A percentile compares a stretch with the other conserved stretches of the same genome.
Conservation (phyloP, 331 rosid genomes). For the Rhamnella rubrinervis region DNA sequence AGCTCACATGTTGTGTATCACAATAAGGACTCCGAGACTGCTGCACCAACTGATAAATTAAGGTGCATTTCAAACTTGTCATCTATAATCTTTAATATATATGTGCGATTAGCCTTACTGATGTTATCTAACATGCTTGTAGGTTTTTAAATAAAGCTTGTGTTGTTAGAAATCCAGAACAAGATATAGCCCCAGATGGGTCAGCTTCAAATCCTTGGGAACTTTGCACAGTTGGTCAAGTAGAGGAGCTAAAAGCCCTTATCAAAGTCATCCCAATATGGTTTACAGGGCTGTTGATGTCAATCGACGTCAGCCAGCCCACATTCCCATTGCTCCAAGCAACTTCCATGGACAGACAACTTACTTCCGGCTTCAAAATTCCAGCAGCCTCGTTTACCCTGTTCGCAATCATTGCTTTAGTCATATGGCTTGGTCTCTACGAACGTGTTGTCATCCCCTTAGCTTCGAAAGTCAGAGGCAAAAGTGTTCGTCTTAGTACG, state of each 20-base stretch:
- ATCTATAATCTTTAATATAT: neutral
- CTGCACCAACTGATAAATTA: constrained; percentile 55
- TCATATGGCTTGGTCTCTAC: constrained; percentile 47
- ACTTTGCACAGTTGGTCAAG: constrained; percentile 72
- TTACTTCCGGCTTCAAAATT: constrained; percentile 45
- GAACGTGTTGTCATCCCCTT: constrained; percentile 55
- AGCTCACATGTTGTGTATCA: constrained; percentile 31
- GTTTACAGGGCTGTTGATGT: constrained; percentile 48
- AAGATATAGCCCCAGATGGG: constrained; percentile 45
- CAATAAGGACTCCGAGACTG: constrained; percentile 37
- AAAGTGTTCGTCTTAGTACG: constrained; percentile 37
- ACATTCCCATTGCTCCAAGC: constrained; percentile 65
- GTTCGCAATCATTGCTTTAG: constrained; percentile 40
- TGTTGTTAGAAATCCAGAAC: constrained; percentile 39
- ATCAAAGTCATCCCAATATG: constrained; percentile 63
- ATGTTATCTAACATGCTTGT: neutral
- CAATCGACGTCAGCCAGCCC: constrained; percentile 44
- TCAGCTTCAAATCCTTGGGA: constrained; percentile 58
- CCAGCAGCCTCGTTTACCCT: constrained; percentile 65
- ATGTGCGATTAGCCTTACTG: neutral
- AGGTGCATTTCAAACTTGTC: constrained; percentile 35
- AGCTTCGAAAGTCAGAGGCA: constrained; percentile 51
- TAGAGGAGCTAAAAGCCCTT: constrained; percentile 66
- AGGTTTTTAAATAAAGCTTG: constrained; percentile 69
- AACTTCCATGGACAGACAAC: constrained; percentile 55